Percentiles rank a stretch among this genome's conserved stretches.
Conservation (phyloP, 345 rosid species). For the Hibiscus tridactylites region DNA sequence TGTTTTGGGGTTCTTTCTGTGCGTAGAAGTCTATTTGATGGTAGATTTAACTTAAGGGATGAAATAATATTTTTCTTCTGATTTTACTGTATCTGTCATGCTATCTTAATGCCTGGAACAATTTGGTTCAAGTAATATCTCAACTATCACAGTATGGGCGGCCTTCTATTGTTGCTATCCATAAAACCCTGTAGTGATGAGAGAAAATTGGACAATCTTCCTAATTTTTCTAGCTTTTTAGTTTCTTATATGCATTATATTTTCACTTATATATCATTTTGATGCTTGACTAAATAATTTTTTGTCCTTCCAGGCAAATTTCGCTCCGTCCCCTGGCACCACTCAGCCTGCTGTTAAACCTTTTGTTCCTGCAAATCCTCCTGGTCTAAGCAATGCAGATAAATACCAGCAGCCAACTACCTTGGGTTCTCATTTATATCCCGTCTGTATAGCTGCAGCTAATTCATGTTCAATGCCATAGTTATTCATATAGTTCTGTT, state of each 20-base stretch:
- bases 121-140: not conserved
- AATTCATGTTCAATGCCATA: not conserved
- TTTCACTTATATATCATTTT: not conserved
- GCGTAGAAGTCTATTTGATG: not conserved
- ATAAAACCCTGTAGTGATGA: not conserved
- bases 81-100: not conserved
- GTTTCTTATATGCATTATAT: not conserved
- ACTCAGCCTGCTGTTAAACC: constrained; percentile 56
- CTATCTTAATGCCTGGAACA: not conserved
- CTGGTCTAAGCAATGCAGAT: constrained; percentile 65
- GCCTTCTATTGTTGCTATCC: not conserved
- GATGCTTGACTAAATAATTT: not conserved
- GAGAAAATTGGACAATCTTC: not conserved
- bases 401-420: constrained; percentile 79
- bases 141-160: not conserved
- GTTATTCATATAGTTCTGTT: not conserved
- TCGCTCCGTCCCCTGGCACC: constrained; percentile 36
- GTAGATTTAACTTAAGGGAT: not conserved
- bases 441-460: constrained; percentile 38
- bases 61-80: not conserved
- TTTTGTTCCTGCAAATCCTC: constrained; percentile 76
- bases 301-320: constrained; percentile 40
- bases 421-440: constrained; percentile 69
- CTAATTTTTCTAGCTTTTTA: not conserved
- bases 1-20: not conserved